These are phyloP conservation scores for Colletotrichum phormii DNA, from an alignment of 2,329 filamentous ascomycete genomes.

Conservation along the genomic window DNA sequence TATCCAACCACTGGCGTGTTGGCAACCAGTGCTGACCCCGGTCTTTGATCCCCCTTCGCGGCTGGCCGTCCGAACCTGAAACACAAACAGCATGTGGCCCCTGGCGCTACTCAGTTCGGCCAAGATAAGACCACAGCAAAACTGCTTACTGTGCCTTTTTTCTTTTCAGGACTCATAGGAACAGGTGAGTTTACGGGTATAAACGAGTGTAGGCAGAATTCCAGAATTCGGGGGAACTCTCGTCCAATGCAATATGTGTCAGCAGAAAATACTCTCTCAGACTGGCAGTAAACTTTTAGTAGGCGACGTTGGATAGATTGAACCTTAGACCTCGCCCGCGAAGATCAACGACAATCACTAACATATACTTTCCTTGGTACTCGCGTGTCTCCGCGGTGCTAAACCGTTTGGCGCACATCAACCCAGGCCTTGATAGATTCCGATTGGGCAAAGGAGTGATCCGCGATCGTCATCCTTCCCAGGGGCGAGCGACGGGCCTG, in stretches of 20 bases:
- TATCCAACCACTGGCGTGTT: not conserved
- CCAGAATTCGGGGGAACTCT: not conserved
- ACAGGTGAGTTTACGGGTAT: not conserved
- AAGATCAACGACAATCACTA: constrained; percentile 12
- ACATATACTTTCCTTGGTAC: not conserved
- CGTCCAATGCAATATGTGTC: not conserved
- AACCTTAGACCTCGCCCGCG: not conserved
- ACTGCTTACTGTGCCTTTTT: not conserved
- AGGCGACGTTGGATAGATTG: constrained; percentile 5
- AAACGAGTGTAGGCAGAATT: not conserved
- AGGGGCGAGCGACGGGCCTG: constrained; percentile 1
- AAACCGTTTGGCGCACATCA: not conserved
- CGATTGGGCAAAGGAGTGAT: constrained; percentile 18
- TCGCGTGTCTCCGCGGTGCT: not conserved
- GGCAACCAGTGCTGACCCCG: constrained; percentile 6
- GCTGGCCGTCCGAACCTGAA: constrained; percentile 32
- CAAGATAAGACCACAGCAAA: constrained; percentile 3
- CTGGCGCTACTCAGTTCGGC: constrained; percentile 30
- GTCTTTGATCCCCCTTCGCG: not conserved
- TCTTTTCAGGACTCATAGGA: not conserved
- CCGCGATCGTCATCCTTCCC: constrained; percentile 9
- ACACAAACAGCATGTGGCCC: constrained; percentile 25
- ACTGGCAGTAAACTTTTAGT: not conserved
- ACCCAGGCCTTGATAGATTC: constrained; percentile 25
- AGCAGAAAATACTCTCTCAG: not conserved